Evolutionary conservation across 495 filamentous ascomycete species (phyloP).

Genomic region (Aspergillus panamensis): DNA sequence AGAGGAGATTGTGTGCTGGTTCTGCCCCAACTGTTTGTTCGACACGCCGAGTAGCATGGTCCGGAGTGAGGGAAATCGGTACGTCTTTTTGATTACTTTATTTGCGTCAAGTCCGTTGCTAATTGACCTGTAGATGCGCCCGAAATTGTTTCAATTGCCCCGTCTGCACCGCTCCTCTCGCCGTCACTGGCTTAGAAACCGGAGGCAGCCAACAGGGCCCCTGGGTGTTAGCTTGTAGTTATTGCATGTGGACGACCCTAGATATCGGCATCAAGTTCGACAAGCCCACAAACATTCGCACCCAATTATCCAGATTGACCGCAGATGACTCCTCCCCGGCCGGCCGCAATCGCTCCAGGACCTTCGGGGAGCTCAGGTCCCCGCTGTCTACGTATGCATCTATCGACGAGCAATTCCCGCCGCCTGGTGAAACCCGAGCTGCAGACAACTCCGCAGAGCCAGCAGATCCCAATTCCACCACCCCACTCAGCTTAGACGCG

Average conservation of each 20-base stretch:
- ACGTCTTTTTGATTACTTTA: conserved; percentile 27
- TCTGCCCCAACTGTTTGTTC: conserved; percentile 93
- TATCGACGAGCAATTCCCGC: conserved; percentile 31
- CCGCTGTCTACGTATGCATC: conserved; percentile 39
- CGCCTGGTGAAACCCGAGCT: conserved; percentile 14
- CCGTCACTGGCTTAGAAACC: conserved; percentile 51
- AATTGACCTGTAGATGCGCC: conserved; percentile 61
- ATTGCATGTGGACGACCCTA: conserved; percentile 86
- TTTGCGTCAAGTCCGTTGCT: background rate
- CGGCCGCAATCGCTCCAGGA: conserved; percentile 31
- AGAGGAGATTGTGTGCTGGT: conserved; percentile 92
- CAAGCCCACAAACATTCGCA: conserved; percentile 76
- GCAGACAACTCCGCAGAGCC: conserved; percentile 8
- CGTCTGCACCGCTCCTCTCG: conserved; percentile 74
- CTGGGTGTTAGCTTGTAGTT: conserved; percentile 78
- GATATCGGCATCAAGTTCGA: conserved; percentile 90
- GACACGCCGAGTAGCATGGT: conserved; percentile 89
- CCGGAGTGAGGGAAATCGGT: conserved; percentile 91
- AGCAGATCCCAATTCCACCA: conserved; percentile 18
- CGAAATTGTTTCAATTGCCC: conserved; percentile 95
- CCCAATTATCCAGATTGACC: conserved; percentile 61
- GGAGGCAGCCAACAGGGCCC: conserved; percentile 52
- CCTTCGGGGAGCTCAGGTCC: conserved; percentile 40
- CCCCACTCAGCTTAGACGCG: conserved; percentile 35
- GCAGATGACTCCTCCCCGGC: conserved; percentile 18